Evolutionary conservation across 1,284 basidiomycete genomes (phyloP).

Genomic region (Apiotrichum akiyoshidainum): DNA sequence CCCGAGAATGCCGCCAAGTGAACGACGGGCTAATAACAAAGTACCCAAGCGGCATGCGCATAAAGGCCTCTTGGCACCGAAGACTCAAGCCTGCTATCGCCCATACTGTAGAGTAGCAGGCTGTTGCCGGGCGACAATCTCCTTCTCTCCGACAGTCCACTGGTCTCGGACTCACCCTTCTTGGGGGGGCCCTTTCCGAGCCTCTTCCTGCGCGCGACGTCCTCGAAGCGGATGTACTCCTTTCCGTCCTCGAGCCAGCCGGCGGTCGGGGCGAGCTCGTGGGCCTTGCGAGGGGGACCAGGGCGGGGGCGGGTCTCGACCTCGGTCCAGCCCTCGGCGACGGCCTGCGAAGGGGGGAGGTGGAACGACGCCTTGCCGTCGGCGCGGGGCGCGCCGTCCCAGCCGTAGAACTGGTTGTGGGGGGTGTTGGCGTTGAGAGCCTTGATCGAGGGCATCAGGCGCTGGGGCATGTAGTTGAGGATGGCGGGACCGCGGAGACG

Average conservation of each 20-base stretch:
- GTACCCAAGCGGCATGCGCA: too few species aligned
- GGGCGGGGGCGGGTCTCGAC: conserved; percentile 24
- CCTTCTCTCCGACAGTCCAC: too few species aligned
- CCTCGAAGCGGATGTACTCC: conserved; percentile 33
- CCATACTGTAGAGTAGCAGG: too few species aligned
- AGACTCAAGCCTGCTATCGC: too few species aligned
- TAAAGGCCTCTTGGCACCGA: too few species aligned
- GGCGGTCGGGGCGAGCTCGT: conserved; percentile 10
- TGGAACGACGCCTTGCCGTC: conserved; percentile 14
- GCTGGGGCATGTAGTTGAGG: conserved; percentile 61
- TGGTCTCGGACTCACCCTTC: conserved; percentile 45
- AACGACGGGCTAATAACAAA: too few species aligned
- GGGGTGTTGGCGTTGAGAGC: conserved; percentile 21
- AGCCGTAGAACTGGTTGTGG: conserved; percentile 33
- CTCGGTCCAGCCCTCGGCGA: conserved; percentile 29
- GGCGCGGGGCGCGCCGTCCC: conserved; percentile 26
- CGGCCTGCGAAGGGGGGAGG: conserved; percentile 19
- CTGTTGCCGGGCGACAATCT: too few species aligned
- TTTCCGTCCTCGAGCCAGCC: conserved; percentile 38
- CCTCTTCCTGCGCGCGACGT: conserved; percentile 29
- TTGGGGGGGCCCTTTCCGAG: conserved; percentile 45
- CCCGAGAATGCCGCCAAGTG: too few species aligned
- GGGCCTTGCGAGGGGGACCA: conserved; percentile 17
- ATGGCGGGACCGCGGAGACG: conserved; percentile 73
- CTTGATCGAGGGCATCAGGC: conserved; percentile 16